Conservation (phyloP, 345 rosid genomes). For the Ceriops zippeliana region DNA sequence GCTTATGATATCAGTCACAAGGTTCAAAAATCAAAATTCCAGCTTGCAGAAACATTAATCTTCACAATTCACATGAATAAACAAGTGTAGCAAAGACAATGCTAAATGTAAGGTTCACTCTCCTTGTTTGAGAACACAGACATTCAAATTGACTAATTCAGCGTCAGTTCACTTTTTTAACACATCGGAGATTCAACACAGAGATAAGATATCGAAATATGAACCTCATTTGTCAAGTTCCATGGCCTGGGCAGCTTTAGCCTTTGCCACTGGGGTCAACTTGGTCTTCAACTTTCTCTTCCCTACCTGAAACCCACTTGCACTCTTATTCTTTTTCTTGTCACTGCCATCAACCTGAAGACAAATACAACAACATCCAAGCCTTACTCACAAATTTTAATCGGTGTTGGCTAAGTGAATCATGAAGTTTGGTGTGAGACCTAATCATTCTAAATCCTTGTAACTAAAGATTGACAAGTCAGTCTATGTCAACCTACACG, state of each 20-base stretch:
- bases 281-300: conserved; percentile 89
- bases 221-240: conserved; percentile 72
- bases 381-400: too few species aligned
- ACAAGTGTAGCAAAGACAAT: neutral
- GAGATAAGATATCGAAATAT: neutral
- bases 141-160: neutral
- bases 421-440: too few species aligned
- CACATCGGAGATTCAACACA: neutral
- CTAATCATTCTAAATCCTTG: too few species aligned
- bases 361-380: neutral
- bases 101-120: neutral
- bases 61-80: conserved; percentile 5
- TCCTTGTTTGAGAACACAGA: conserved; percentile 17
- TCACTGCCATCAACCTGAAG: conserved; percentile 65
- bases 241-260: conserved; percentile 95
- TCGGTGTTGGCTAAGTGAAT: too few species aligned
- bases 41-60: neutral
- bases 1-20: conserved; percentile 2
- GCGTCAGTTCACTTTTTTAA: conserved; percentile 9
- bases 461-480: too few species aligned
- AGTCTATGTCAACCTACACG: too few species aligned
- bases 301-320: conserved; percentile 74
- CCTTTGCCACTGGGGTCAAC: conserved; percentile 64
- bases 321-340: conserved; percentile 62
- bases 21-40: conserved; percentile 2